These are phyloP conservation scores for Diplodia corticola DNA, from an alignment of 2,329 filamentous ascomycete genomes.

Conservation along the genomic window DNA sequence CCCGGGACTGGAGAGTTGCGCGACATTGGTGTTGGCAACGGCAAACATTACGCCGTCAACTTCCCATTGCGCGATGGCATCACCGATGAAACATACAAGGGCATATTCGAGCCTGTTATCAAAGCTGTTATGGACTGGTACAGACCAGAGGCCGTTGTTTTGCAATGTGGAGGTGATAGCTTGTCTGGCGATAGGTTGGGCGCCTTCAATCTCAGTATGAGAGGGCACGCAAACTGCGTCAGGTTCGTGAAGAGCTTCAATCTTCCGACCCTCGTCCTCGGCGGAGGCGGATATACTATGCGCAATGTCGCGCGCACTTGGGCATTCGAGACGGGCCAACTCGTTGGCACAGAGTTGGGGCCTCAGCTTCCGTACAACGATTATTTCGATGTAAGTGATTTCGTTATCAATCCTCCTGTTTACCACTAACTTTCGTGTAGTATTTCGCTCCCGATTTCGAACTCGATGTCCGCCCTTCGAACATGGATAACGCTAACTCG, in stretches of 20 bases:
- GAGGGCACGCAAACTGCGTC: slow-evolving; percentile 69
- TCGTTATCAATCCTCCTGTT: slow-evolving; percentile 15
- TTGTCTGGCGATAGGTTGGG: slow-evolving; percentile 67
- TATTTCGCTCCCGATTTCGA: slow-evolving; percentile 72
- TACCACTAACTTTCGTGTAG: slow-evolving; percentile 33
- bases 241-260: slow-evolving; percentile 68
- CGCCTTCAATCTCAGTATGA: slow-evolving; percentile 71
- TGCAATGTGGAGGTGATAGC: slow-evolving; percentile 69
- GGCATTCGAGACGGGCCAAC: slow-evolving; percentile 70
- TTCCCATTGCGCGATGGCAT: slow-evolving; percentile 70
- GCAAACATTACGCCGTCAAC: slow-evolving; percentile 69
- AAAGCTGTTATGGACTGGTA: slow-evolving; percentile 70
- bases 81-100: slow-evolving; percentile 66
- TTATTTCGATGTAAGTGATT: slow-evolving; percentile 69
- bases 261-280: slow-evolving; percentile 64
- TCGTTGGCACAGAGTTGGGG: slow-evolving; percentile 80
- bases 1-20: slow-evolving; percentile 68
- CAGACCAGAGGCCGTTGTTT: slow-evolving; percentile 65
- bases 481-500: slow-evolving; percentile 72
- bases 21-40: slow-evolving; percentile 66
- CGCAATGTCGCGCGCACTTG: slow-evolving; percentile 64
- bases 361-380: slow-evolving; percentile 91
- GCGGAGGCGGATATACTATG: slow-evolving; percentile 71
- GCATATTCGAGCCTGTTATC: slow-evolving; percentile 68
- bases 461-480: slow-evolving; percentile 67